Evolutionary conservation across 179 eudicot species (phyloP).

Genomic region (Monotropa hypopitys): DNA sequence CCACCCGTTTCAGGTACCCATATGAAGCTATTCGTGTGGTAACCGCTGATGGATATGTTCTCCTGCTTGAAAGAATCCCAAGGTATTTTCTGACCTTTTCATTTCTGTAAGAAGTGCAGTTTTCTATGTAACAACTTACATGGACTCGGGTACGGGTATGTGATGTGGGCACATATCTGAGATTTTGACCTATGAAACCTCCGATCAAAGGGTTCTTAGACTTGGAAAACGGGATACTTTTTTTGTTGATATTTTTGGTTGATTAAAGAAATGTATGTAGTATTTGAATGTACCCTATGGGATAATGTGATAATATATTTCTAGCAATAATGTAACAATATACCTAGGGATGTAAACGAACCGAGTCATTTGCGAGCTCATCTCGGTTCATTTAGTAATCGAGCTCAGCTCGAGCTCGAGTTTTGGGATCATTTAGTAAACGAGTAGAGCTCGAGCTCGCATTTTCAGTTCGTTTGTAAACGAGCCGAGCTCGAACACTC

Average conservation of each 20-base stretch:
- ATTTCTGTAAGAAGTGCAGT: not conserved
- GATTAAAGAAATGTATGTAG: not conserved
- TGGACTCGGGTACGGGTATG: not conserved
- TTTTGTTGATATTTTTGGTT: not conserved
- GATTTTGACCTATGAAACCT: not conserved
- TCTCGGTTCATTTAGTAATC: too few relatives aligned
- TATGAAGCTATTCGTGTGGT: constrained; percentile 93
- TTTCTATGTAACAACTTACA: not conserved
- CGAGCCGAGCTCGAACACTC: too few relatives aligned
- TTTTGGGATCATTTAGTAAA: too few relatives aligned
- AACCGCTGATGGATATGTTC: constrained; percentile 87
- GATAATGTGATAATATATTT: not conserved
- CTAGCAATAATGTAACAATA: not conserved
- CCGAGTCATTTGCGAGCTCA: too few relatives aligned
- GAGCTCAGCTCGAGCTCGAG: too few relatives aligned
- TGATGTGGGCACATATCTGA: not conserved
- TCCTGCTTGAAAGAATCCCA: constrained; percentile 89
- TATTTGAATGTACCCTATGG: not conserved
- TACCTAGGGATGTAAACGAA: too few relatives aligned
- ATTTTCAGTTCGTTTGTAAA: too few relatives aligned
- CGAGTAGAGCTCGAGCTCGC: too few relatives aligned
- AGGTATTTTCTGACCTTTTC: constrained; percentile 33
- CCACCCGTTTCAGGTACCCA: constrained; percentile 51
- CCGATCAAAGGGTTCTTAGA: not conserved
- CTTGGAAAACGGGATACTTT: not conserved